Evolutionary conservation across 129 eudicot species (phyloP).

Genomic region (Solidago caesia): DNA sequence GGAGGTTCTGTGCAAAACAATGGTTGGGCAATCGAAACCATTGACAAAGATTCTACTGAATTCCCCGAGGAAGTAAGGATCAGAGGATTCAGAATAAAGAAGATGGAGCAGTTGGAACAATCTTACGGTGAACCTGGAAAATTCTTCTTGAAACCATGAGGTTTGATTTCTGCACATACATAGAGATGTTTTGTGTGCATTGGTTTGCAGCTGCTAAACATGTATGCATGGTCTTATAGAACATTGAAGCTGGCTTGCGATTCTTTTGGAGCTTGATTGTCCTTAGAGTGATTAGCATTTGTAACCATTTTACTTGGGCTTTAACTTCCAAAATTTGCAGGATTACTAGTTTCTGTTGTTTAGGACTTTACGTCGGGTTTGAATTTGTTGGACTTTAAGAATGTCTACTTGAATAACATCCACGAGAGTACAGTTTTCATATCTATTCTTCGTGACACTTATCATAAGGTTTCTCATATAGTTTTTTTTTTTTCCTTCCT

Average conservation of each 20-base stretch:
- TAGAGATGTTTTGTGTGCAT: background rate
- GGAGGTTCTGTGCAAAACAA: conserved; percentile 65
- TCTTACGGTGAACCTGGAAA: conserved; percentile 58
- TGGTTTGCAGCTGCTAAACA: background rate
- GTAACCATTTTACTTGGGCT: background rate
- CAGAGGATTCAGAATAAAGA: conserved; percentile 84
- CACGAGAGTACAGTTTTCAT: too few species aligned
- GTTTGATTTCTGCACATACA: background rate
- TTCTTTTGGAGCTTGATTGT: too few species aligned
- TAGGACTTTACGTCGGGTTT: background rate
- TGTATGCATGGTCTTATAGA: background rate
- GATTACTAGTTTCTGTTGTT: background rate
- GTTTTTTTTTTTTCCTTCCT: too few species aligned
- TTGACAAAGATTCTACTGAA: conserved; percentile 58
- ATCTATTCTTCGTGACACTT: too few species aligned
- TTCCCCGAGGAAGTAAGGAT: conserved; percentile 78
- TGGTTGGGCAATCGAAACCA: conserved; percentile 75
- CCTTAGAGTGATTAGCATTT: background rate
- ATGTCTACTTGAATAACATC: too few species aligned
- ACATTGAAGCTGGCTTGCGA: too few species aligned
- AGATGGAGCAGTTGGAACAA: conserved; percentile 73
- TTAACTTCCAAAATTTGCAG: background rate
- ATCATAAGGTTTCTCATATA: too few species aligned
- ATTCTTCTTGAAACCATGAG: conserved; percentile 55
- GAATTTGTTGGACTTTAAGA: background rate